These are phyloP conservation scores for Lipomyces japonicus DNA, from an alignment of 805 yeast species.

Conservation along the genomic window DNA sequence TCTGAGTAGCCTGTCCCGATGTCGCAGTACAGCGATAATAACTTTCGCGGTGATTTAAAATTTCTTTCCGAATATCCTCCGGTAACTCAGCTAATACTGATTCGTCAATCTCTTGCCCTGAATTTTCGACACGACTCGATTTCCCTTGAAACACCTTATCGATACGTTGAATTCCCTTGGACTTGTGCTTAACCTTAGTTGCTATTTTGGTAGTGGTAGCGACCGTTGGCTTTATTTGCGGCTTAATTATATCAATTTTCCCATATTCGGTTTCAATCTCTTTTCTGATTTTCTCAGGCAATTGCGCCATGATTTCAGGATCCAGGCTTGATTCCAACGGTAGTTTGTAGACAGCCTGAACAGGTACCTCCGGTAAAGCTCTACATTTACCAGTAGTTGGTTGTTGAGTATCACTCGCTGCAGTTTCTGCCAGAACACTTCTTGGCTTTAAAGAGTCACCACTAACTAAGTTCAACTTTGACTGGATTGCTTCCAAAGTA, in stretches of 20 bases:
- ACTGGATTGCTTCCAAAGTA: not conserved
- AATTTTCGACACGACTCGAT: not conserved
- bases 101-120: conserved; percentile 1
- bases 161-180: not conserved
- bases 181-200: not conserved
- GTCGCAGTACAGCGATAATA: not conserved
- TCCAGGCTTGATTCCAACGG: conserved; percentile 47
- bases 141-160: not conserved
- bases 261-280: conserved; percentile 49
- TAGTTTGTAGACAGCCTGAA: not conserved
- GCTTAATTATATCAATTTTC: too few species aligned
- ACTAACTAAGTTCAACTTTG: not conserved
- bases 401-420: not conserved
- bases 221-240: not conserved
- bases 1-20: not conserved
- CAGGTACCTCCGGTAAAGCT: conserved; percentile 4
- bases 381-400: not conserved
- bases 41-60: not conserved
- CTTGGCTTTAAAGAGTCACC: not conserved
- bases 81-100: not conserved
- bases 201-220: not conserved
- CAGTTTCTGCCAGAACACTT: not conserved
- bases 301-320: conserved; percentile 56
- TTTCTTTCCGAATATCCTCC: not conserved
- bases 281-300: conserved; percentile 62